A percentile compares a stretch with the other conserved stretches of the same genome.
These are phyloP conservation scores for Hamamelis virginiana DNA, from an alignment of 164 flowering plant genomes.

Conservation along the genomic window DNA sequence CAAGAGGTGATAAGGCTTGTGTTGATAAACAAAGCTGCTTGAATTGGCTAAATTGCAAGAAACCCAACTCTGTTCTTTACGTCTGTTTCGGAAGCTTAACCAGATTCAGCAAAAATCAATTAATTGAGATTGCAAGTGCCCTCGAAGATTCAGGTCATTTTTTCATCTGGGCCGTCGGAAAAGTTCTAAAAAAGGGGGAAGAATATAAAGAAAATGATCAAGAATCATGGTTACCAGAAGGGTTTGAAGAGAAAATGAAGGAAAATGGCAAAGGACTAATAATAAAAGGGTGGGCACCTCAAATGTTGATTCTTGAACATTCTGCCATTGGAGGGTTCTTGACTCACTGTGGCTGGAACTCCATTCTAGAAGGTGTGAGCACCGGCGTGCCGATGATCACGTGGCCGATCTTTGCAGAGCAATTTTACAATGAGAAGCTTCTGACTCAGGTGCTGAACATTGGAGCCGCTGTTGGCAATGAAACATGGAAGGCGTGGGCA, in stretches of 20 bases:
- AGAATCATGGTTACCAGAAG: slow-evolving; percentile 12
- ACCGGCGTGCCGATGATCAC: slow-evolving; percentile 15
- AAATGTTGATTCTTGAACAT: slow-evolving; percentile 16
- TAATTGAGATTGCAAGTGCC: slow-evolving; percentile 12
- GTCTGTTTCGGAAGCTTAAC: slow-evolving; percentile 16
- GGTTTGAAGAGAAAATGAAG: slow-evolving; percentile 6
- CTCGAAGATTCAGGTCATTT: slow-evolving; percentile 15
- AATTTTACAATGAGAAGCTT: slow-evolving; percentile 23
- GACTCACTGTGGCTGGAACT: slow-evolving; percentile 24
- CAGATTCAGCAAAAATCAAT: slow-evolving; percentile 11
- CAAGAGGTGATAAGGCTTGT: slow-evolving; percentile 6
- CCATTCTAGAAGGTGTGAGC: slow-evolving; percentile 12
- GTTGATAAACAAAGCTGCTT: slow-evolving; percentile 11
- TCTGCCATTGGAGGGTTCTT: slow-evolving; percentile 18
- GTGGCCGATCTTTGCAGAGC: slow-evolving; percentile 21
- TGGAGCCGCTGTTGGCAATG: slow-evolving; percentile 12
- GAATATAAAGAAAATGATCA: neutral
- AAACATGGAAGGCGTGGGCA: slow-evolving; percentile 14
- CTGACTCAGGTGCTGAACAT: slow-evolving; percentile 10
- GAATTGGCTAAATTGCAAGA: slow-evolving; percentile 22
- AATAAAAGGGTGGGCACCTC: slow-evolving; percentile 24
- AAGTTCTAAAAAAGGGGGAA: neutral
- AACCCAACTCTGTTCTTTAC: slow-evolving; percentile 15
- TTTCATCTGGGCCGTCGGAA: slow-evolving; percentile 14
- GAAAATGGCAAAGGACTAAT: slow-evolving; percentile 10